phyloP scores from a whole-genome alignment of 305 asterid species.

The Fraxinus angustifolia region DNA sequence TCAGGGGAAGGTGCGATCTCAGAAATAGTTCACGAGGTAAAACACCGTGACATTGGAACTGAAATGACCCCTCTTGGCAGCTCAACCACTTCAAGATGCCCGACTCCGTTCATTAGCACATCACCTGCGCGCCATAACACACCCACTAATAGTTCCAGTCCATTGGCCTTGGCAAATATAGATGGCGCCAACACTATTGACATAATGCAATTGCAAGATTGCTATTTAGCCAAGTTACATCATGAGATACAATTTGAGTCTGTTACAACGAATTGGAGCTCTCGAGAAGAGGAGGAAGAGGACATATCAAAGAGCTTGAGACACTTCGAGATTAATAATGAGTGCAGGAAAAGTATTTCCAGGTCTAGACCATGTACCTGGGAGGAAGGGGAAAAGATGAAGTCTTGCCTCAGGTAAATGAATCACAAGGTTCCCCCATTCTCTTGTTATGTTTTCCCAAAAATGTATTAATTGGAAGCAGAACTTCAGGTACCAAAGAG shows the following conservation, averaged over 20 bases:
- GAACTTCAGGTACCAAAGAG: constrained; percentile 82
- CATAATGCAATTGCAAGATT: constrained; percentile 58
- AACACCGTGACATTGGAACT: constrained; percentile 82
- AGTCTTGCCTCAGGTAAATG: constrained; percentile 69
- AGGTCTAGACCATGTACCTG: constrained; percentile 53
- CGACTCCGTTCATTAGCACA: constrained; percentile 69
- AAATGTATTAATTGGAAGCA: neutral
- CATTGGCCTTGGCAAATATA: constrained; percentile 35
- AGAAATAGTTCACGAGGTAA: constrained; percentile 40
- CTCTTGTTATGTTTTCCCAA: constrained; percentile 1
- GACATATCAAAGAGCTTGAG: constrained; percentile 92
- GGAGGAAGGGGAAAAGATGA: constrained; percentile 80
- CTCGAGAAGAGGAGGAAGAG: constrained; percentile 94
- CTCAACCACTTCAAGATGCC: constrained; percentile 89
- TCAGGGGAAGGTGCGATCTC: constrained; percentile 28
- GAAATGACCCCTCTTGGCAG: constrained; percentile 97
- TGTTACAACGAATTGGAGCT: constrained; percentile 70
- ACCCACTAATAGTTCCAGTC: constrained; percentile 76
- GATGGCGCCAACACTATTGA: constrained; percentile 42
- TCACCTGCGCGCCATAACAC: constrained; percentile 88
- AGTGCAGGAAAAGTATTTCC: constrained; percentile 53
- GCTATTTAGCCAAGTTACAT: constrained; percentile 69
- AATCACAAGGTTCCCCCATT: neutral
- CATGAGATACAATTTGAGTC: constrained; percentile 51
- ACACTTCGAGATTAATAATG: constrained; percentile 70